Base-by-base conservation (phyloP, 257 asterid genomes). In the Fraxinus quadrangulata region DNA sequence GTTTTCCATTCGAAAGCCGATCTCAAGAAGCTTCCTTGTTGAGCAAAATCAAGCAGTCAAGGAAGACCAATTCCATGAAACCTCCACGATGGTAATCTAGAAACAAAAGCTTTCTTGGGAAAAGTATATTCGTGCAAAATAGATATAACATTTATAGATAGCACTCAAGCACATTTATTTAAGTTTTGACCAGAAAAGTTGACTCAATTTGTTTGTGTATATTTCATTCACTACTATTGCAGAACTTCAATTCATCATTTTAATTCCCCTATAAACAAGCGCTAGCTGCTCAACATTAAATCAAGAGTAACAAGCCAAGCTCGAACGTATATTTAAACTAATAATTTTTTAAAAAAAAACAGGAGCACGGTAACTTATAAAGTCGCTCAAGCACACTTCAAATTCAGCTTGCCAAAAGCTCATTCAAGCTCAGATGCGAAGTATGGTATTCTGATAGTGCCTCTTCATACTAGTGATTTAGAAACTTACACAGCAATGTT, bases 1-100 rank as follows among this genome's bases (percentile, higher is more conserved):
- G 34, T 70, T 78, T 66, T 67, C 34, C 69, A 40, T 42, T n/a
- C 42, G 23, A 70, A 47, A 54, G 70, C 39, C 23, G 51, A 17
- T 49, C 26, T 76, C 45, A 51, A 73, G 47, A 71, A 33, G 80
- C 72, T 77, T 72, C 76, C 77, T 75, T 36, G 37, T 59, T 24
- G 17, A 70, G 80, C 33, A 75, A 67, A 75, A 54, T 42, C 40
- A 56, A 19, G 45, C 26, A n/a, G 36, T 70, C 75, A 59, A 71
- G 71, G 67, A 68, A 24, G 68, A 51, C 26, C 56, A 33, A 63
- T 24, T 56, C 77, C 23, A 66, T 10, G 69, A 69, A 26, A 24
- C 75, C 71, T 70, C 73, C 72, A 70, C 5, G 24, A 24, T n/a
- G 71, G 47, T 42, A 67, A 71, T 24, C 59, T 30, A 72, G 71